Percentiles rank a stretch among this genome's conserved stretches.
Evolutionary conservation across 2,329 filamentous ascomycete species (phyloP).

Genomic region (Aspergillus udagawae): DNA sequence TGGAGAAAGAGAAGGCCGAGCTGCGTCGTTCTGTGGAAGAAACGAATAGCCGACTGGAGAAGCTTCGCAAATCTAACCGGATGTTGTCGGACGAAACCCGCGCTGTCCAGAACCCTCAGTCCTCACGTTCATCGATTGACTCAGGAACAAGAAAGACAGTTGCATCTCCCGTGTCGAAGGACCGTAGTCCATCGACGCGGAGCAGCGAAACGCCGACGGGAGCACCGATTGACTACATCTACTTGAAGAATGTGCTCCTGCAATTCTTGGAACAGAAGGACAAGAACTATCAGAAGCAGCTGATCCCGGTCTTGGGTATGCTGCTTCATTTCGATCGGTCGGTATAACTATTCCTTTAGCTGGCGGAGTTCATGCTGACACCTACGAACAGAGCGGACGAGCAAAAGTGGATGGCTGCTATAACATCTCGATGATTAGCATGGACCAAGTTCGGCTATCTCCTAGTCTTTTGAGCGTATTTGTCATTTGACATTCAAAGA

Average conservation of each 20-base stretch:
- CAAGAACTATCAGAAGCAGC: conserved; percentile 64
- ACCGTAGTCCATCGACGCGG: conserved; percentile 29
- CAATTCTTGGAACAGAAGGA: conserved; percentile 65
- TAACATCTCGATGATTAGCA: conserved; percentile 48
- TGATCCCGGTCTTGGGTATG: conserved; percentile 63
- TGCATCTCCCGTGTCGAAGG: conserved; percentile 45
- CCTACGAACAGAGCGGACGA: conserved; percentile 60
- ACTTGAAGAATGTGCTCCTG: conserved; percentile 63
- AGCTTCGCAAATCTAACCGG: conserved; percentile 66
- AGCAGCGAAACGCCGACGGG: conserved; percentile 37
- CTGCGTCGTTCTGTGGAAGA: conserved; percentile 75
- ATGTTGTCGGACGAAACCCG: conserved; percentile 57
- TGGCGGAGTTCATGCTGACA: conserved; percentile 8
- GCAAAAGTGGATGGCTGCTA: conserved; percentile 79
- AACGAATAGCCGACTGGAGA: conserved; percentile 70
- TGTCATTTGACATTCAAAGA: not conserved
- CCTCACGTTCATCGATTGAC: conserved; percentile 57
- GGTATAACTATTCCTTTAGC: conserved; percentile 20
- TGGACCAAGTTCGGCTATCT: not conserved
- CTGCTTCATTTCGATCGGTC: conserved; percentile 62
- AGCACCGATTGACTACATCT: conserved; percentile 55
- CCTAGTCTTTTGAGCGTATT: not conserved
- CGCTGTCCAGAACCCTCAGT: conserved; percentile 44
- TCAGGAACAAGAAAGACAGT: conserved; percentile 45
- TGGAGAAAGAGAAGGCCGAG: conserved; percentile 76